Base-by-base conservation (phyloP, 441 rosid genomes). In the Jatropha podagrica region DNA sequence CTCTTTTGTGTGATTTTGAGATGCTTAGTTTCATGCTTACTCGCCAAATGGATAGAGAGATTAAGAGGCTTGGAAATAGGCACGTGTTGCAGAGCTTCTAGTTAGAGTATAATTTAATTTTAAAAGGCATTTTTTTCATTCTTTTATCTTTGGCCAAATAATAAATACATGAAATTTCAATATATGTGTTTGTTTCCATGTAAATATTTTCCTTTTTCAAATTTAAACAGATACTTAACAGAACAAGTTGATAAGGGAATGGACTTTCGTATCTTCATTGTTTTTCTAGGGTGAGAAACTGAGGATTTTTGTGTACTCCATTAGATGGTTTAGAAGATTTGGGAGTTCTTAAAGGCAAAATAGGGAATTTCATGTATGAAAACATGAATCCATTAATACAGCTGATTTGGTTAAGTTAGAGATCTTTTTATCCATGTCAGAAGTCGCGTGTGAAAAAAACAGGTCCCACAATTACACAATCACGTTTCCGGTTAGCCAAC, bases 1-100 rank as follows among this genome's bases (percentile, higher is more conserved):
- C 99, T 23, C 78, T 93, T 66, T 73, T 87, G 1, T 95, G 99
- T 83, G 98, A 93, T 85, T 88, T 71, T 77, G 91, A 89, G 90
- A 95, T 95, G 99, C 93, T 93, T 82, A 91, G 92, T 2, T 78
- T 95, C 83, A 95, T 93, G 98, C 88, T 93, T 37, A 91, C 95
- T 6, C 97, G 99, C 71, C 85, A 86, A 64, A 91, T 95, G 99
- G 99, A 95, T 76, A 92, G 83, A 77, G 99, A 95, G 87, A 89
- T 95, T 77, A 95, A 95, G 86, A 85, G 99, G 80, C 97, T 93
- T 66, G 99, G 97, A 41, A 93, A 95, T 87, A 86, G 97, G 62
- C 99, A 98, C 40, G 86, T 89, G 74, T 77, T 90, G 68, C 90
- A 88, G 73, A 80, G 81, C 72, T 85, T 85, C 72, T 91, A 81